Conservation (phyloP, 139 green algal species). For the Haematococcus lacustris region DNA sequence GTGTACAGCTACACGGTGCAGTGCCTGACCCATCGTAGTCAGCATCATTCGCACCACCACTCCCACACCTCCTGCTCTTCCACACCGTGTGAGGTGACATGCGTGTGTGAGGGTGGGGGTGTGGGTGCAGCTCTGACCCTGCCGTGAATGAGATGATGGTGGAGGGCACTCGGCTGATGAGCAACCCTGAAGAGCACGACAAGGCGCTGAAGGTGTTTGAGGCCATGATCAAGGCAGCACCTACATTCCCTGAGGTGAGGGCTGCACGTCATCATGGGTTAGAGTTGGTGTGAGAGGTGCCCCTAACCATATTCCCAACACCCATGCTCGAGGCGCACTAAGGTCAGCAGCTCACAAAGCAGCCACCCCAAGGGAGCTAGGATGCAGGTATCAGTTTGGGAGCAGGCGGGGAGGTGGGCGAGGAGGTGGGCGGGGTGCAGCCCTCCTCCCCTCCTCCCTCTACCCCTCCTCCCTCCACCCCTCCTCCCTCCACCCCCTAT, state of each 20-base stretch:
- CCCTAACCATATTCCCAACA: too few relatives aligned
- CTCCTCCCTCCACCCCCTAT: too few relatives aligned
- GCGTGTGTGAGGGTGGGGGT: background rate
- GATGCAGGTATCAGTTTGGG: background rate
- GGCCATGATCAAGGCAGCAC: constrained; percentile 21
- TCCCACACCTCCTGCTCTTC: too few relatives aligned
- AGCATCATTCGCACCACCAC: too few relatives aligned
- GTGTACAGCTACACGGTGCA: too few relatives aligned
- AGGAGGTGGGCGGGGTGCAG: too few relatives aligned
- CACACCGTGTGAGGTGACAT: background rate
- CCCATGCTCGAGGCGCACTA: too few relatives aligned
- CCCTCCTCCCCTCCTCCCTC: too few relatives aligned
- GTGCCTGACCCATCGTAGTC: too few relatives aligned
- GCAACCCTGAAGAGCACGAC: constrained; percentile 7
- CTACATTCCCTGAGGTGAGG: constrained; percentile 33
- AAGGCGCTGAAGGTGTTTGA: constrained; percentile 30
- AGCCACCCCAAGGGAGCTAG: background rate
- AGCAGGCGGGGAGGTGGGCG: background rate
- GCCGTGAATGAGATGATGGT: constrained; percentile 31
- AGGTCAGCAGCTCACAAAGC: background rate
- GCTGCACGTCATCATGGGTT: background rate
- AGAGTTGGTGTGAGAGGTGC: background rate
- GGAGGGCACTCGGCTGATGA: constrained; percentile 32
- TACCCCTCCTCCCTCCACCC: too few relatives aligned
- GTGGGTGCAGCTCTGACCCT: constrained; percentile 5